These are phyloP conservation scores for Torrubiellomyces zombiae DNA, from an alignment of 2,329 filamentous ascomycete genomes.

Conservation along the genomic window DNA sequence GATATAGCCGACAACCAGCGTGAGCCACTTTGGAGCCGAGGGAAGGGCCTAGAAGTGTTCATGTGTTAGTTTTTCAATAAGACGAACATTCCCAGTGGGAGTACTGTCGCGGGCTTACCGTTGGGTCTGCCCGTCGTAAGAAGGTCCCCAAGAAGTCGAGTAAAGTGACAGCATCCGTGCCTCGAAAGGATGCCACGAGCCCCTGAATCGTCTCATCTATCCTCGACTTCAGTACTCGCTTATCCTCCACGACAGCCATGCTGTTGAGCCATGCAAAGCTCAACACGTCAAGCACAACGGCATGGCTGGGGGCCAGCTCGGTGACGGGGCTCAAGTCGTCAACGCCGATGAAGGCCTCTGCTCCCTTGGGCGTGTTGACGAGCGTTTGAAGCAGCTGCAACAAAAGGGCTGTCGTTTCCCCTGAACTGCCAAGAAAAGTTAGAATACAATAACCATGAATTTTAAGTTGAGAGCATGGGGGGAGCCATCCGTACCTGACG, in stretches of 20 bases:
- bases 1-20: slow-evolving; percentile 27
- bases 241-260: slow-evolving; percentile 16
- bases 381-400: slow-evolving; percentile 41
- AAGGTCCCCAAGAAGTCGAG: slow-evolving; percentile 38
- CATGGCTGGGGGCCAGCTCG: slow-evolving; percentile 37
- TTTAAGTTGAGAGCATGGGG: too few relatives aligned
- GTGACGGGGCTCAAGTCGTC: slow-evolving; percentile 37
- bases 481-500: slow-evolving; percentile 31
- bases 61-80: too few relatives aligned
- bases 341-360: slow-evolving; percentile 27
- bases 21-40: slow-evolving; percentile 35
- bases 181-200: slow-evolving; percentile 36
- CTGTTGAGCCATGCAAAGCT: slow-evolving; percentile 39
- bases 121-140: slow-evolving; percentile 29
- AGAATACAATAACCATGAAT: too few relatives aligned
- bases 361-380: slow-evolving; percentile 33
- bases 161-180: slow-evolving; percentile 43
- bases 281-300: slow-evolving; percentile 38
- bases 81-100: too few relatives aligned
- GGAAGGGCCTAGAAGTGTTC: slow-evolving; percentile 28
- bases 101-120: slow-evolving; percentile 30
- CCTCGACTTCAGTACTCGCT: slow-evolving; percentile 15
- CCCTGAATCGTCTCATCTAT: slow-evolving; percentile 30
- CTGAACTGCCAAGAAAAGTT: slow-evolving; percentile 20
- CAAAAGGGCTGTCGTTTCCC: slow-evolving; percentile 33